These are phyloP conservation scores for Phlyctochytrium bullatum DNA, from an alignment of 192 early-diverging fungal species.

Conservation along the genomic window DNA sequence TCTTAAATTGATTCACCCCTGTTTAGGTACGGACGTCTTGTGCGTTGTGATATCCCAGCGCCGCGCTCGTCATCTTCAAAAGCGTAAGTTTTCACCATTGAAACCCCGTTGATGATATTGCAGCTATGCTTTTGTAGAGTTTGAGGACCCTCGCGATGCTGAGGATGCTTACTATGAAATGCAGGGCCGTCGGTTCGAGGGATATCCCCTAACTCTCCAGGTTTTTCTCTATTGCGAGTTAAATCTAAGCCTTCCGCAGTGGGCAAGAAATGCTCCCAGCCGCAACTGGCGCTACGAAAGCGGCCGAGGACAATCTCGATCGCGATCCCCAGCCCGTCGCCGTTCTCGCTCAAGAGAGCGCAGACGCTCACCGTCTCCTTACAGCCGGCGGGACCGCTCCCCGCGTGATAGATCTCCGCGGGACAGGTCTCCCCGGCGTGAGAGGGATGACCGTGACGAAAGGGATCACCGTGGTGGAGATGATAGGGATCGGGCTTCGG, in stretches of 20 bases:
- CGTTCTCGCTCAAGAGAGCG: not conserved
- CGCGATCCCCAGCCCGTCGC: not conserved
- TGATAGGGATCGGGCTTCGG: not conserved
- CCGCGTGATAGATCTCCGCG: too few relatives aligned
- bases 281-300: conserved; percentile 76
- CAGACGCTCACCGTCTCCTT: not conserved
- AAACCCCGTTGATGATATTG: conserved; percentile 6
- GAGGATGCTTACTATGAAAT: conserved; percentile 92
- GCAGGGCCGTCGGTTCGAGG: conserved; percentile 80
- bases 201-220: conserved; percentile 79
- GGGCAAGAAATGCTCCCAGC: conserved; percentile 84
- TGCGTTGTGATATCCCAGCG: conserved; percentile 50
- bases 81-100: conserved; percentile 35
- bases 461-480: not conserved
- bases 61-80: conserved; percentile 29
- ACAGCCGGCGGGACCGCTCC: not conserved
- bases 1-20: too few relatives aligned
- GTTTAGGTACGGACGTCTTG: conserved; percentile 42
- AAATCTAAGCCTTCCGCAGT: conserved; percentile 40
- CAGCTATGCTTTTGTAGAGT: conserved; percentile 96
- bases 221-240: conserved; percentile 24
- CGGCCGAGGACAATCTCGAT: conserved; percentile 41
- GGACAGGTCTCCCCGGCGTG: not conserved
- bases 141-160: conserved; percentile 85
- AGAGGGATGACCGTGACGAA: too few relatives aligned